Percentiles rank a stretch among this genome's conserved stretches.
phyloP scores from a whole-genome alignment of 257 asterid species.

The Ligustrum vulgare region DNA sequence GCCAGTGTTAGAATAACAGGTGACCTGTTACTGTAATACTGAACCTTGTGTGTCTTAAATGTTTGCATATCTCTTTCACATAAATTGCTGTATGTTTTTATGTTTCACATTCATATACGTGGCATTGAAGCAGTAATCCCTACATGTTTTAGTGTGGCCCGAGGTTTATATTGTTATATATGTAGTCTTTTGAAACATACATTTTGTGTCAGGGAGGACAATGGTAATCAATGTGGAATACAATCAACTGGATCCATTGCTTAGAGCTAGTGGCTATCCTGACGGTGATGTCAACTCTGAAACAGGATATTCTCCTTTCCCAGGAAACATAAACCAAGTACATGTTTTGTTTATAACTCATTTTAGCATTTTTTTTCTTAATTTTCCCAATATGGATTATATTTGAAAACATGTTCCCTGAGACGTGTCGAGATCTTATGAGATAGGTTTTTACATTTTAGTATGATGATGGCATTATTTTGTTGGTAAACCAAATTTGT shows the following conservation, averaged over 20 bases:
- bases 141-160: not conserved
- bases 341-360: constrained; percentile 16
- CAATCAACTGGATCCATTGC: constrained; percentile 97
- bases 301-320: constrained; percentile 96
- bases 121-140: constrained; percentile 8
- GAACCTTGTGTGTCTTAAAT: not conserved
- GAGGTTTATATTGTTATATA: constrained; percentile 10
- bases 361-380: constrained; percentile 15
- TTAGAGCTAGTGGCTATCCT: constrained; percentile 87
- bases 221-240: constrained; percentile 99
- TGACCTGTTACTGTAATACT: not conserved
- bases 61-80: not conserved
- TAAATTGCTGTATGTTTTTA: not conserved
- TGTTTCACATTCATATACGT: not conserved
- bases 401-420: not conserved
- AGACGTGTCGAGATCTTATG: constrained; percentile 4
- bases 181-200: constrained; percentile 13
- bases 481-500: constrained; percentile 2
- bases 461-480: constrained; percentile 13
- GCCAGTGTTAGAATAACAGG: not conserved
- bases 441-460: not conserved
- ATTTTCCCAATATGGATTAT: constrained; percentile 6
- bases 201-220: constrained; percentile 63
- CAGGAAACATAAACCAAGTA: constrained; percentile 99
- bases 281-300: constrained; percentile 94